Percentiles rank a stretch among this genome's conserved stretches.
These are phyloP conservation scores for Camellia sinensis DNA, from an alignment of 148 eudicot genomes.

Conservation along the genomic window DNA sequence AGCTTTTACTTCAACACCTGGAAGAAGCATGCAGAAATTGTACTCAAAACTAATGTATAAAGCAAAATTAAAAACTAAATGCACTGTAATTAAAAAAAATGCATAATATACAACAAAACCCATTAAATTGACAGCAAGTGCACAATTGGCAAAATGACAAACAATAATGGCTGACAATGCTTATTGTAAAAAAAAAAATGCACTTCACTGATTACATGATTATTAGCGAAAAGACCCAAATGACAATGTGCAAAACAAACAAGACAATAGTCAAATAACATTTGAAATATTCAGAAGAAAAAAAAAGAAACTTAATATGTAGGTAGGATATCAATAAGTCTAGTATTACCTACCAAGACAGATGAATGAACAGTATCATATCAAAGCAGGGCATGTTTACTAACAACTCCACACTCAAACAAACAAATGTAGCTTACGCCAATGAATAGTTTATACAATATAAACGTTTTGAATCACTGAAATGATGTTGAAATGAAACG, in stretches of 20 bases:
- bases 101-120: not conserved
- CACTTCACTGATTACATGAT: not conserved
- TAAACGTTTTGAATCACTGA: too few relatives aligned
- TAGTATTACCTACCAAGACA: too few relatives aligned
- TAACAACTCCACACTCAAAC: too few relatives aligned
- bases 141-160: too few relatives aligned
- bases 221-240: not conserved
- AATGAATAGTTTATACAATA: too few relatives aligned
- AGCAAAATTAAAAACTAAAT: not conserved
- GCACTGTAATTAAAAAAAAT: not conserved
- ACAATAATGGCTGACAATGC: not conserved
- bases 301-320: too few relatives aligned
- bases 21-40: not conserved
- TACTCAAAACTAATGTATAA: not conserved
- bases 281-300: not conserved
- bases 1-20: slow-evolving; percentile 75
- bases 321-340: too few relatives aligned
- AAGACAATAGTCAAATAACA: not conserved
- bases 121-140: not conserved
- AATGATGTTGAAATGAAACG: too few relatives aligned
- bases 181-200: not conserved
- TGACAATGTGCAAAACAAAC: not conserved
- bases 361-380: not conserved
- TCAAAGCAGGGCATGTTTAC: too few relatives aligned
- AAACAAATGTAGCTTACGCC: too few relatives aligned